Conservation (phyloP, 257 asterid species). For the Nicotiana benthamiana region DNA sequence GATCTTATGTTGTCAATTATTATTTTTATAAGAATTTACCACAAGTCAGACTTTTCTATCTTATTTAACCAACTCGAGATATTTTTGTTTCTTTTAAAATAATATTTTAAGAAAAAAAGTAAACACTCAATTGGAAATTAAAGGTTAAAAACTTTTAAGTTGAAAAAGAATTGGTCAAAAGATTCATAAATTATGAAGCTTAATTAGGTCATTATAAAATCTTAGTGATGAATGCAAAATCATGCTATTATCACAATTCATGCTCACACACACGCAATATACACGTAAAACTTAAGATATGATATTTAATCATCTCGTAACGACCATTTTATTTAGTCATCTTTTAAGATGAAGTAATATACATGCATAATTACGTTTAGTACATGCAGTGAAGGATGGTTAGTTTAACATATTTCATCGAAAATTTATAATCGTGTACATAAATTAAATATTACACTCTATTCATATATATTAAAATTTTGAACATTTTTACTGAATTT, state of each 20-base stretch:
- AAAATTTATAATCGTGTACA: no score
- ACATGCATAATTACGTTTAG: no score
- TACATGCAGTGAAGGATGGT: no score
- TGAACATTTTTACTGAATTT: no score
- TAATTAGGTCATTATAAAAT: conserved; percentile 7
- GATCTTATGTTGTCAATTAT: background rate
- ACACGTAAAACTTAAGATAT: background rate
- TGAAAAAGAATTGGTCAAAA: background rate
- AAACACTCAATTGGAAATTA: background rate
- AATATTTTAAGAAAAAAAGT: no score
- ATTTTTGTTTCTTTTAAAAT: no score
- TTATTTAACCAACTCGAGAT: no score
- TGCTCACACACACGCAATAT: background rate
- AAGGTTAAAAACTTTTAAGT: background rate
- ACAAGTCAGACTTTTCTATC: background rate
- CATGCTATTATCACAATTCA: conserved; percentile 9
- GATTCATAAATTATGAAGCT: background rate
- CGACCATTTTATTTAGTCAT: no score
- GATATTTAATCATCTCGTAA: background rate
- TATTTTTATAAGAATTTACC: background rate
- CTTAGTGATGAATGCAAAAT: conserved; percentile 1
- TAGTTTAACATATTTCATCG: no score
- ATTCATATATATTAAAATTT: no score
- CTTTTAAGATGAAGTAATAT: no score
- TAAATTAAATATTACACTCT: no score